Conservation (phyloP, 2,329 filamentous ascomycete genomes). For the Aspergillus thermomutatus region DNA sequence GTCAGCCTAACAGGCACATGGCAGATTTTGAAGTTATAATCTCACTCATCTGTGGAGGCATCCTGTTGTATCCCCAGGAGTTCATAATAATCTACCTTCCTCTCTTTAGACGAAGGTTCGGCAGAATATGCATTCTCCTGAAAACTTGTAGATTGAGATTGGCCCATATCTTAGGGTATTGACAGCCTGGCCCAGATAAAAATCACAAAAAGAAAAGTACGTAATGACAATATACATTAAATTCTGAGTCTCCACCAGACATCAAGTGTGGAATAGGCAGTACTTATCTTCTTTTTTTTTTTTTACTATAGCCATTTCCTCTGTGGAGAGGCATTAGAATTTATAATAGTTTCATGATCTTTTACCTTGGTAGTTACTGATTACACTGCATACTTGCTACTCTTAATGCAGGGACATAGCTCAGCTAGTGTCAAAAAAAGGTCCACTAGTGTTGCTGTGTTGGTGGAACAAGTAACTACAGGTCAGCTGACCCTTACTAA, state of each 20-base stretch:
- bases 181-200: background rate
- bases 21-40: background rate
- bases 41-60: constrained; percentile 72
- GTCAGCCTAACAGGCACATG: background rate
- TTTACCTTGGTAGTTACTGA: too few species aligned
- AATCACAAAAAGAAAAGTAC: background rate
- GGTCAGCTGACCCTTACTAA: too few species aligned
- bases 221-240: background rate
- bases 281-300: background rate
- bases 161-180: constrained; percentile 40
- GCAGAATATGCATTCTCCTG: constrained; percentile 17
- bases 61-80: constrained; percentile 69
- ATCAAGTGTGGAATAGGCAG: too few species aligned
- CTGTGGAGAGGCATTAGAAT: too few species aligned
- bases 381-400: too few species aligned
- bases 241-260: background rate
- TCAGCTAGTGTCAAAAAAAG: too few species aligned
- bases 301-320: too few species aligned
- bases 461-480: too few species aligned
- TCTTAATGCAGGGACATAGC: too few species aligned
- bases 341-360: too few species aligned
- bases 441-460: too few species aligned
- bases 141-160: constrained; percentile 40
- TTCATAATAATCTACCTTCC: constrained; percentile 61
- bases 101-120: constrained; percentile 20